Conservation (phyloP, 2,329 filamentous ascomycete species). For the Pezicula carpinea region DNA sequence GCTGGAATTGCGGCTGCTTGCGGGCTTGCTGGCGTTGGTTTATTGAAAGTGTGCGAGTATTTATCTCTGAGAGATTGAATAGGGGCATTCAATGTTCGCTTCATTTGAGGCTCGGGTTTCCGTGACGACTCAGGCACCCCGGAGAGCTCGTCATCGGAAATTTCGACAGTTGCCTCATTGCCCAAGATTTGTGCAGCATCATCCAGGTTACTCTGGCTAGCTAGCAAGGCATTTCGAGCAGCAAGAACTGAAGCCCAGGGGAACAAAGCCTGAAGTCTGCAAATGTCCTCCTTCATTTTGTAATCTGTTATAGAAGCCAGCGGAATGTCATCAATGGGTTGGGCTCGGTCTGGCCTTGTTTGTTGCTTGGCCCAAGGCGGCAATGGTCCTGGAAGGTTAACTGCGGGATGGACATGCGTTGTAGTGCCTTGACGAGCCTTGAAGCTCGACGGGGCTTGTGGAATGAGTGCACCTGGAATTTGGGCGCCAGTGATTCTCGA, state of each 20-base stretch:
- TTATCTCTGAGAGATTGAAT: constrained; percentile 54
- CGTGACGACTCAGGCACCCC: constrained; percentile 15
- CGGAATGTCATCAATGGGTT: constrained; percentile 38
- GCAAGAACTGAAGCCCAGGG: constrained; percentile 39
- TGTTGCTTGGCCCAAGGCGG: constrained; percentile 18
- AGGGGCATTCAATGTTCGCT: constrained; percentile 49
- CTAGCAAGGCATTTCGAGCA: constrained; percentile 44
- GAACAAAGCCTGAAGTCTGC: constrained; percentile 44
- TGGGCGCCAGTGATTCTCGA: neutral
- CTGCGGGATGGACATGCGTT: too few relatives aligned
- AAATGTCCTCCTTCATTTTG: constrained; percentile 43
- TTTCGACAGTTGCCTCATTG: constrained; percentile 33
- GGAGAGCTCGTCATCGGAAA: constrained; percentile 31
- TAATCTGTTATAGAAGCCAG: constrained; percentile 48
- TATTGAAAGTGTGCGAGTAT: constrained; percentile 41
- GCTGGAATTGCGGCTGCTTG: constrained; percentile 13
- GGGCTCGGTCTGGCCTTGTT: constrained; percentile 38
- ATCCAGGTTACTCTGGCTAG: constrained; percentile 47
- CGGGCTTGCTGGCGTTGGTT: constrained; percentile 5
- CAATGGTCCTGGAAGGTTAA: too few relatives aligned
- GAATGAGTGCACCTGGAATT: too few relatives aligned
- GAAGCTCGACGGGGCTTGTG: too few relatives aligned
- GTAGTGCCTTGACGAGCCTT: too few relatives aligned
- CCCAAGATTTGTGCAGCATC: constrained; percentile 46
- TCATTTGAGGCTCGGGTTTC: constrained; percentile 41